Percentiles rank a stretch among this genome's conserved stretches.
Evolutionary conservation across 139 green algal species (phyloP).

Genomic region (Pleodorina starrii): DNA sequence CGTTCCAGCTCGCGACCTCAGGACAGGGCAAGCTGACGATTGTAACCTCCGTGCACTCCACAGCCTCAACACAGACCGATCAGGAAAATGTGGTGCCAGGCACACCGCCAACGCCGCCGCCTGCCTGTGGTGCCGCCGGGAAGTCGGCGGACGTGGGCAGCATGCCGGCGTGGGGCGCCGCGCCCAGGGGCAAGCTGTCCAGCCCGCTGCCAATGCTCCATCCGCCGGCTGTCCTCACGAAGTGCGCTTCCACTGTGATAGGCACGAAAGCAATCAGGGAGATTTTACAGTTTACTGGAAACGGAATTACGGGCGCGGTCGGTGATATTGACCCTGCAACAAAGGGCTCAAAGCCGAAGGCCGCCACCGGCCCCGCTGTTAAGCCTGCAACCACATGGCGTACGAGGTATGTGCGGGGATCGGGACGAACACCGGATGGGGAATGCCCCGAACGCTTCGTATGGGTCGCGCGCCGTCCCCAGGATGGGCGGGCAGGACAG

Average conservation of each 20-base stretch:
- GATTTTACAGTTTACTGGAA: constrained; percentile 23
- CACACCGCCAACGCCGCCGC: background rate
- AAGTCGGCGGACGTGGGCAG: background rate
- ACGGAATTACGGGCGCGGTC: background rate
- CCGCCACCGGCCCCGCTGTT: background rate
- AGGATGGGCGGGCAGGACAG: no score
- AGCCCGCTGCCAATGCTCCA: background rate
- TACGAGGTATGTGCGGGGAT: constrained; percentile 16
- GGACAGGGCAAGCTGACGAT: background rate
- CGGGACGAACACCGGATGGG: no score
- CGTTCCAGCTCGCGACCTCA: background rate
- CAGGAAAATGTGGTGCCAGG: constrained; percentile 32
- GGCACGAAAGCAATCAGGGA: background rate
- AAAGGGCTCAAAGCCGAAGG: no score
- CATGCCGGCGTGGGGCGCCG: background rate
- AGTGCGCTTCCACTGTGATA: background rate
- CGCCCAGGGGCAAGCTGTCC: background rate
- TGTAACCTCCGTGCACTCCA: background rate
- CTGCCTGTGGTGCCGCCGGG: background rate
- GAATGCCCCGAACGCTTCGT: no score
- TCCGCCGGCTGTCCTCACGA: background rate
- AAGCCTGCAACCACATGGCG: constrained; percentile 27
- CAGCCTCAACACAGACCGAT: constrained; percentile 5
- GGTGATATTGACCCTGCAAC: background rate
- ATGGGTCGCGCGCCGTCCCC: no score